Percentiles rank a stretch among this genome's conserved stretches.
Conservation (phyloP, 805 yeast species). For the Saccharomyces cerevisiae region DNA sequence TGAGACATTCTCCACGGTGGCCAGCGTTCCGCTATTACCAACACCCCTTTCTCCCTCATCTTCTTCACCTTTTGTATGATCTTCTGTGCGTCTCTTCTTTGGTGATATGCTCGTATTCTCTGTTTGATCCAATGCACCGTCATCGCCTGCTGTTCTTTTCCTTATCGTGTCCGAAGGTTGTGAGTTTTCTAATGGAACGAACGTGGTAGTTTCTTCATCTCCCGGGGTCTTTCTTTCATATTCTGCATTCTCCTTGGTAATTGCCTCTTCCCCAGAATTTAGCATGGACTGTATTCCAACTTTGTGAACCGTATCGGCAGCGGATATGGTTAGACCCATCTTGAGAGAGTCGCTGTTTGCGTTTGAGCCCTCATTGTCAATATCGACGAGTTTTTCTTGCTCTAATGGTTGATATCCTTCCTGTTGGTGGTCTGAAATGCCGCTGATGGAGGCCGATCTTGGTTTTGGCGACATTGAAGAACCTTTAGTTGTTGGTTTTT, state of each 20-base stretch:
- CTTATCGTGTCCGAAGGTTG: slow-evolving; percentile 2
- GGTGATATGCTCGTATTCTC: slow-evolving; percentile 9
- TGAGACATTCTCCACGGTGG: slow-evolving; percentile 5
- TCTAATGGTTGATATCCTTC: slow-evolving; percentile 4
- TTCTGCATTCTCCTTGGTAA: background rate
- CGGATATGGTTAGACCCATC: background rate
- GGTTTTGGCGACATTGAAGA: slow-evolving; percentile 4
- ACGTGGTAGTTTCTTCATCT: background rate
- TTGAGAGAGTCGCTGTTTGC: background rate
- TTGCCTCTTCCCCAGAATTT: slow-evolving; percentile 19
- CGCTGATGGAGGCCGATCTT: background rate
- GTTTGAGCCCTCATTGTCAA: background rate
- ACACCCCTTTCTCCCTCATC: slow-evolving; percentile 9
- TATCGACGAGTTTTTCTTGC: slow-evolving; percentile 1
- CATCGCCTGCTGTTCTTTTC: background rate
- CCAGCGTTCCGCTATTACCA: background rate
- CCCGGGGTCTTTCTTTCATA: background rate
- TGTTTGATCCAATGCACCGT: slow-evolving; percentile 20
- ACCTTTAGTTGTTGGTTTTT: slow-evolving; percentile 1
- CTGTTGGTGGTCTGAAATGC: slow-evolving; percentile 4
- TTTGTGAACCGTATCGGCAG: slow-evolving; percentile 3
- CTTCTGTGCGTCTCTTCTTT: slow-evolving; percentile 7
- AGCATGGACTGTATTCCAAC: slow-evolving; percentile 22
- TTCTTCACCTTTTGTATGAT: slow-evolving; percentile 1
- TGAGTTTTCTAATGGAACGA: background rate